Evolutionary conservation across 768 basidiomycete species (phyloP).

Genomic region (Tephrocybe sp.): DNA sequence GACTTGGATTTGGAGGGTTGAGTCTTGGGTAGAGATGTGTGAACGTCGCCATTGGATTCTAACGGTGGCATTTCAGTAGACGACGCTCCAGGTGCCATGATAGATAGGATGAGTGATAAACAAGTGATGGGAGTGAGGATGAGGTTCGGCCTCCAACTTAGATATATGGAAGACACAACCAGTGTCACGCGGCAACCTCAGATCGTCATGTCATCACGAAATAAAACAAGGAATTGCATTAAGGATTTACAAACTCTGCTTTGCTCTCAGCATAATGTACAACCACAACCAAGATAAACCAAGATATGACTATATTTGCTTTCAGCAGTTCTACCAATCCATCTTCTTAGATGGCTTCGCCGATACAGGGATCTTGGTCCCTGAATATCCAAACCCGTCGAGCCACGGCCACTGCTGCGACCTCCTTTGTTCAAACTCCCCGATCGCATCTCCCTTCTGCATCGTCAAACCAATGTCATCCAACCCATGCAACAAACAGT

Average conservation of each 20-base stretch:
- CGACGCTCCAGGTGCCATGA: conserved; percentile 10
- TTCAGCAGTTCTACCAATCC: conserved; percentile 60
- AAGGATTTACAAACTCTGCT: no score
- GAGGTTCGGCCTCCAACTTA: not conserved
- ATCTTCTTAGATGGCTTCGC: conserved; percentile 49
- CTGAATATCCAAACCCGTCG: conserved; percentile 91
- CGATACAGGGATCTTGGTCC: conserved; percentile 65
- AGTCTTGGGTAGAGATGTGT: conserved; percentile 22
- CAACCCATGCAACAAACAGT: conserved; percentile 92
- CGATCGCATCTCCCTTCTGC: conserved; percentile 73
- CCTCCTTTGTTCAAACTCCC: conserved; percentile 75
- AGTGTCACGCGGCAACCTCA: conserved; percentile 1
- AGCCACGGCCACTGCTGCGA: conserved; percentile 91
- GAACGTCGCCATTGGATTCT: conserved; percentile 19
- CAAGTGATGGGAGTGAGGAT: not conserved
- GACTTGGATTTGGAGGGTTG: conserved; percentile 16
- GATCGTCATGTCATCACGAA: not conserved
- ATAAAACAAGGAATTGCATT: no score
- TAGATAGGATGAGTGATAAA: no score
- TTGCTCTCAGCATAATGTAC: no score
- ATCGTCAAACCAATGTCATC: conserved; percentile 97
- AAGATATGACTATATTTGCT: no score
- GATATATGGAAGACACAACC: not conserved
- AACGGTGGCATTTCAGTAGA: conserved; percentile 6
- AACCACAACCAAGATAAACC: no score